Evolutionary conservation across 371 early-diverging fungal species (phyloP).

Genomic region (Mucor indicus): DNA sequence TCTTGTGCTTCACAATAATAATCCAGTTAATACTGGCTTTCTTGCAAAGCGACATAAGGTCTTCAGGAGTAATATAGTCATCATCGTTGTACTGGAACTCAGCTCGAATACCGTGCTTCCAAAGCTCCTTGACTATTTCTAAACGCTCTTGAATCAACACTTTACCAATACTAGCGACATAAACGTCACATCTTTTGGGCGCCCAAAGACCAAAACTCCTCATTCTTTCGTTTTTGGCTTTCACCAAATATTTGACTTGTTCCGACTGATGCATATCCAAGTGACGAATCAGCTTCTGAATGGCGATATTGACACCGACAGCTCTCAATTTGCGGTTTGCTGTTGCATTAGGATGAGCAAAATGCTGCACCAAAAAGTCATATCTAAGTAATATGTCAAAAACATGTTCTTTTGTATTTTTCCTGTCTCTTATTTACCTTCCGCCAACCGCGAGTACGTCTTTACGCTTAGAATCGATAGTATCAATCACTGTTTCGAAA

Average conservation of each 20-base stretch:
- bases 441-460: slow-evolving; percentile 86
- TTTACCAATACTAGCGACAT: slow-evolving; percentile 79
- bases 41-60: slow-evolving; percentile 58
- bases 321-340: slow-evolving; percentile 60
- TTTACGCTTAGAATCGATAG: slow-evolving; percentile 52
- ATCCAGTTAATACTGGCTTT: slow-evolving; percentile 79
- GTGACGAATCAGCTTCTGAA: slow-evolving; percentile 71
- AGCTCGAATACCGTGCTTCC: slow-evolving; percentile 70
- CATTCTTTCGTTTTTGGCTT: slow-evolving; percentile 55
- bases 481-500: slow-evolving; percentile 68
- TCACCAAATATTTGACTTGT: slow-evolving; percentile 51
- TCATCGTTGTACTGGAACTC: slow-evolving; percentile 77
- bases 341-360: slow-evolving; percentile 40
- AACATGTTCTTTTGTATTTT: background rate
- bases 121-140: slow-evolving; percentile 69
- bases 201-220: slow-evolving; percentile 66
- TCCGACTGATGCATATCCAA: slow-evolving; percentile 68
- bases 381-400: slow-evolving; percentile 47
- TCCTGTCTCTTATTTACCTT: too few species aligned
- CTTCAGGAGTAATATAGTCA: slow-evolving; percentile 68
- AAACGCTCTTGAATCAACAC: slow-evolving; percentile 67
- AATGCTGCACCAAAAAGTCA: slow-evolving; percentile 57
- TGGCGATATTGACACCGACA: slow-evolving; percentile 76
- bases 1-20: slow-evolving; percentile 69
- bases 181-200: slow-evolving; percentile 68